A percentile compares a stretch with the other conserved stretches of the same genome.
Evolutionary conservation across 2,329 filamentous ascomycete species (phyloP).

Genomic region (Talaromyces rugulosus): DNA sequence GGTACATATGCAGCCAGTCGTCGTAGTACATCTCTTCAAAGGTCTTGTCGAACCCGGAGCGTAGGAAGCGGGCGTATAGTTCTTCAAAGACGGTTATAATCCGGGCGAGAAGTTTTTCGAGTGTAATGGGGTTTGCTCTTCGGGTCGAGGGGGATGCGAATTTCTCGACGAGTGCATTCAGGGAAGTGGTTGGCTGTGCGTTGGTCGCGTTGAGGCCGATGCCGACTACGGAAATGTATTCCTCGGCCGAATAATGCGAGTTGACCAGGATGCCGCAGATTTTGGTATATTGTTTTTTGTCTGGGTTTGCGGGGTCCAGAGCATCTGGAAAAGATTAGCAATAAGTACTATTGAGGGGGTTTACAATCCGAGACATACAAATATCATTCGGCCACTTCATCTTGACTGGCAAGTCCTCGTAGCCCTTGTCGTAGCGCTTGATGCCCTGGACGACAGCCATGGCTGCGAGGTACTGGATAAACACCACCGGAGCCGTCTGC

Average conservation of each 20-base stretch:
- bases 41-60: conserved; percentile 66
- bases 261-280: conserved; percentile 92
- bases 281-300: conserved; percentile 64
- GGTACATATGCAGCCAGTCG: conserved; percentile 80
- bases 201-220: conserved; percentile 86
- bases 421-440: conserved; percentile 71
- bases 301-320: conserved; percentile 56
- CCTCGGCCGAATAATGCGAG: conserved; percentile 69
- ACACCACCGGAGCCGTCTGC: conserved; percentile 73
- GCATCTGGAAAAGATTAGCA: conserved; percentile 49
- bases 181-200: conserved; percentile 76
- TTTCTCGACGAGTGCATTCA: conserved; percentile 63
- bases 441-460: conserved; percentile 83
- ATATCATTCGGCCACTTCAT: conserved; percentile 99
- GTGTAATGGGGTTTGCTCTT: conserved; percentile 53
- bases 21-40: conserved; percentile 76
- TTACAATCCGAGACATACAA: conserved; percentile 46
- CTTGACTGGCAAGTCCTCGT: conserved; percentile 71
- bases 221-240: conserved; percentile 82
- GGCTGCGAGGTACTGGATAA: conserved; percentile 88
- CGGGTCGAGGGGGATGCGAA: conserved; percentile 34
- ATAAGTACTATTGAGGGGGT: not conserved
- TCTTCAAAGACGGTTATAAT: conserved; percentile 75
- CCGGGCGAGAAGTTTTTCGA: conserved; percentile 76
- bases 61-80: conserved; percentile 70